Percentiles rank a stretch among this genome's conserved stretches.
These are phyloP conservation scores for Domatiomyces globalis DNA, from an alignment of 2,329 filamentous ascomycete genomes.

Conservation along the genomic window DNA sequence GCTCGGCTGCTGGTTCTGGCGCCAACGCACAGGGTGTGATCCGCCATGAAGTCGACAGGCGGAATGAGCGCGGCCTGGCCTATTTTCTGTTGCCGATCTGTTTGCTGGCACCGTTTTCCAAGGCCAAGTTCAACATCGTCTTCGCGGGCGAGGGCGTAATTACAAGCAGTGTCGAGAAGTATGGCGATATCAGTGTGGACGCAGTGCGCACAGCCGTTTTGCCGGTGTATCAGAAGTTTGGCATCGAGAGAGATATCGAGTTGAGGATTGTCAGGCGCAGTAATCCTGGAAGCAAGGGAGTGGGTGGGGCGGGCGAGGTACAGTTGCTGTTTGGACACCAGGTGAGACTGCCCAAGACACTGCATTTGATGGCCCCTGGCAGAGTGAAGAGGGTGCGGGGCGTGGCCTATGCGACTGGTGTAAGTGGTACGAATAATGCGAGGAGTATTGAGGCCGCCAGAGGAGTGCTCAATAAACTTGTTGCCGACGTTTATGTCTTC, in stretches of 20 bases:
- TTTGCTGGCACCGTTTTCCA: constrained; percentile 82
- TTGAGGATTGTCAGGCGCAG: constrained; percentile 67
- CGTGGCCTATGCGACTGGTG: constrained; percentile 85
- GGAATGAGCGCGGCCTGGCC: constrained; percentile 65
- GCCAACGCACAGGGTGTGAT: constrained; percentile 59
- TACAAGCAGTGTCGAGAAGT: constrained; percentile 61
- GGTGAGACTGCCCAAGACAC: constrained; percentile 80
- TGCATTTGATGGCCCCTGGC: constrained; percentile 74
- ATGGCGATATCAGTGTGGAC: constrained; percentile 78
- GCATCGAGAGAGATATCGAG: constrained; percentile 75
- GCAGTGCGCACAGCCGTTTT: constrained; percentile 86
- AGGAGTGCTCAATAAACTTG: constrained; percentile 72
- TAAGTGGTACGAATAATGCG: constrained; percentile 83
- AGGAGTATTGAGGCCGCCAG: constrained; percentile 86
- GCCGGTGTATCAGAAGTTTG: constrained; percentile 79
- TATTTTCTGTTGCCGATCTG: constrained; percentile 88
- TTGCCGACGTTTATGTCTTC: constrained; percentile 81
- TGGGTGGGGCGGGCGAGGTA: constrained; percentile 79
- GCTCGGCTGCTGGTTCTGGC: constrained; percentile 61
- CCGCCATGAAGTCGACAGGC: constrained; percentile 63
- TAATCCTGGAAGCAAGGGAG: constrained; percentile 59
- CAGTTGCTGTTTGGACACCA: constrained; percentile 88
- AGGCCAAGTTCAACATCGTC: constrained; percentile 75
- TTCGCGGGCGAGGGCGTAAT: constrained; percentile 88
- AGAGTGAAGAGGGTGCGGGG: constrained; percentile 78